Base-by-base conservation (phyloP, 441 rosid species). In the Flueggea neowawraea region DNA sequence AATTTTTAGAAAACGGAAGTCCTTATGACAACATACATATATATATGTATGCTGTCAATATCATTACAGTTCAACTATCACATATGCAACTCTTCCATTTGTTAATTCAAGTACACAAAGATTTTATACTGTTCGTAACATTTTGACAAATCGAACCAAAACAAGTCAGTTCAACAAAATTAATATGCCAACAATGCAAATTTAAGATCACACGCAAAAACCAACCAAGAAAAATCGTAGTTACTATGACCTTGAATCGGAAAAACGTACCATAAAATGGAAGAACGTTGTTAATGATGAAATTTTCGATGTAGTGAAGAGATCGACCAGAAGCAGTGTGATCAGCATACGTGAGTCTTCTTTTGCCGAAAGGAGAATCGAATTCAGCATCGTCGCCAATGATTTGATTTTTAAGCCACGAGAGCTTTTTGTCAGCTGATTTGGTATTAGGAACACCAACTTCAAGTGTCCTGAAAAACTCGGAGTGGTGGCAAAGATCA, bases 301-400 rank as follows among this genome's bases (percentile, higher is more conserved):
- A 84, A 45, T 76, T 70, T 70, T 87, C 93, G 10, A 82, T 62
- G 16, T 78, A 84, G 15, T 16, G 83, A 65, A 87, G 72, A 44
- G 79, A 79, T 6, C 84, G 72, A 16, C 80, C 86, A 0, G 90
- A 78, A 54, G 93, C 88, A 2, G 85, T 80, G 51, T 80, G 83
- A 67, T 87, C 93, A 0, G 86, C 90, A 12, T 82, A 84, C 0
- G 79, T 77, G 17, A 86, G 68, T 56, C 62, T 52, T 41, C 84
- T 57, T 61, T 36, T 77, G 5, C 88, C 92, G 8, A 86, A 82
- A 0, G 86, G 86, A 0, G 88, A 70, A 48, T 70, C 71, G n/a
- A 82, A 80, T 47, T 77, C 77, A 0, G 63, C 61, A 4, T 72
- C 75, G 0, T 58, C 56, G 2, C 90, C 93, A 4, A 79, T 61